Base-by-base conservation (phyloP, 345 rosid genomes). In the Salix purpurea region DNA sequence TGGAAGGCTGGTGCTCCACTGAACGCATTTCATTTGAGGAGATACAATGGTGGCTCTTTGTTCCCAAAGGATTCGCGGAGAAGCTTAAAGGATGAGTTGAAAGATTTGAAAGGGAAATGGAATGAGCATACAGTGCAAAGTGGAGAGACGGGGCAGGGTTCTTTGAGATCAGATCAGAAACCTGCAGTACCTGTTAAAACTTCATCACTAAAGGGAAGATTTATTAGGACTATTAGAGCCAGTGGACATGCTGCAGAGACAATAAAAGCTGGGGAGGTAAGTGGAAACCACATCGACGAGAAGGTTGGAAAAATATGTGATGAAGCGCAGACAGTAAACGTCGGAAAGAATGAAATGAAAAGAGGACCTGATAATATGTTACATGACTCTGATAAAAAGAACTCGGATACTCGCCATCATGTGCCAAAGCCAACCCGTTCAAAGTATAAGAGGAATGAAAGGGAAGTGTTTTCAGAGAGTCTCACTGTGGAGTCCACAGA, bases 171-270 rank as follows among this genome's bases (percentile, higher is more conserved):
- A 23, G 85, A 85, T 69, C 72, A 66, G 70, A 82, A 79, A 56
- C 74, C 83, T 5, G 72, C 28, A 48, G 36, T 50, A 30, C 62
- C 71, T 34, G 78, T 40, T 69, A 92, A 86, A 77, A 67, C 83
- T 76, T 74, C 85, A 61, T 61, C 73, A 2, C 64, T 58, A 10
- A 85, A 89, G 78, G 98, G 91, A 67, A 92, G 85, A 74, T 92
- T 95, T 0, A 97, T 92, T 24, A 84, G 97, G 82, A 91, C 92
- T 62, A 71, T 86, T 74, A 86, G 91, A 82, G 67, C 85, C 28
- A 64, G 84, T 75, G 80, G 77, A 24, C 74, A 21, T 50, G 72
- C 76, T 16, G 74, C 61, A 34, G 83, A 82, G 76, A 65, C 77
- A 48, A 77, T 65, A 46, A 74, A 71, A 67, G 72, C 39, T 11